Percentiles rank a stretch among this genome's conserved stretches.
These are phyloP conservation scores for Davidsoniella eucalypti DNA, from an alignment of 2,329 filamentous ascomycete genomes.

Conservation along the genomic window DNA sequence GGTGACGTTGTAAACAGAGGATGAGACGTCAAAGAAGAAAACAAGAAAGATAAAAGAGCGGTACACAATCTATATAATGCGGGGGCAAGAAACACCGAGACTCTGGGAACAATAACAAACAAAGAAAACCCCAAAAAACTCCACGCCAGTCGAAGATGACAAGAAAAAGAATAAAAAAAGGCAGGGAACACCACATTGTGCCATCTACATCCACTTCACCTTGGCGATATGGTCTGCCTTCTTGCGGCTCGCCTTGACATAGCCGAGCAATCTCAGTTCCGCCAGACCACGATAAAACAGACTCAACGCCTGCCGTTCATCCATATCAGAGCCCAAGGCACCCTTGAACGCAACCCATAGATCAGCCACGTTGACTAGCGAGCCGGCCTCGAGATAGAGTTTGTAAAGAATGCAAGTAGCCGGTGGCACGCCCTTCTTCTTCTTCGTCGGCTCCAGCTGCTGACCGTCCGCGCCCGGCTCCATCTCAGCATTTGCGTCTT, in stretches of 20 bases:
- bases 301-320: conserved; percentile 44
- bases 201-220: conserved; percentile 53
- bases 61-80: not conserved
- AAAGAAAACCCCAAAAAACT: not conserved
- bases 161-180: not conserved
- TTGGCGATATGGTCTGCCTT: conserved; percentile 88
- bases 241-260: conserved; percentile 78
- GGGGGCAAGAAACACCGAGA: not conserved
- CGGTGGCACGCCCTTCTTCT: conserved; percentile 34
- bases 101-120: not conserved
- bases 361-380: conserved; percentile 63
- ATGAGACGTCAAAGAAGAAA: not conserved
- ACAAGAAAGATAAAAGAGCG: not conserved
- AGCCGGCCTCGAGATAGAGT: conserved; percentile 61
- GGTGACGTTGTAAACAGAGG: not conserved
- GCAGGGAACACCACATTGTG: not conserved
- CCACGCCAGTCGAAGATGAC: not conserved
- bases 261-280: conserved; percentile 70
- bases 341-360: conserved; percentile 62
- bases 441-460: not conserved
- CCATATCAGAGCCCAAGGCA: conserved; percentile 33
- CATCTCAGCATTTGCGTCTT: not conserved
- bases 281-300: conserved; percentile 75
- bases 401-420: conserved; percentile 61
- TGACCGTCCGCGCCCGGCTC: not conserved